Conservation (phyloP, 1,284 basidiomycete species). For the Stereum hirsutum region DNA sequence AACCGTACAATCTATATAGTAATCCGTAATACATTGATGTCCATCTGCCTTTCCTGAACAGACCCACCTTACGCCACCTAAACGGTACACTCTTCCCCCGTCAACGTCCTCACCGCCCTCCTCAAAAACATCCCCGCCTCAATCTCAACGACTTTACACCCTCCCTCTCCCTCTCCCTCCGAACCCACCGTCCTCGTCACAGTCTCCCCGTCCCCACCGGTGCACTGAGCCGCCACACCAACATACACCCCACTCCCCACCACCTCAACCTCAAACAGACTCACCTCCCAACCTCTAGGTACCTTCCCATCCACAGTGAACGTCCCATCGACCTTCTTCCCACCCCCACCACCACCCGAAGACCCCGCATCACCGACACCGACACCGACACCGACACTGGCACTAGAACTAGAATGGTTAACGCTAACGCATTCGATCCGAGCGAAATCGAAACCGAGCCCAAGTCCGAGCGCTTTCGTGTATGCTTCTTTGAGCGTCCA, state of each 20-base stretch:
- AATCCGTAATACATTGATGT: too few species aligned
- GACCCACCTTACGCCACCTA: too few species aligned
- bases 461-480: constrained; percentile 74
- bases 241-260: constrained; percentile 30
- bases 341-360: constrained; percentile 17
- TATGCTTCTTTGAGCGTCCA: constrained; percentile 88
- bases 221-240: constrained; percentile 50
- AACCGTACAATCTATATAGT: too few species aligned
- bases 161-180: neutral
- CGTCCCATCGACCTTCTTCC: too few species aligned
- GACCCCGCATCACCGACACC: too few species aligned
- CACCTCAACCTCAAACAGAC: constrained; percentile 39
- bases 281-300: constrained; percentile 60
- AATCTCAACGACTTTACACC: too few species aligned
- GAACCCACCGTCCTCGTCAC: neutral
- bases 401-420: too few species aligned
- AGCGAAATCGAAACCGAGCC: constrained; percentile 72
- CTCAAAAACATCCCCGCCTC: too few species aligned
- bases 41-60: too few species aligned
- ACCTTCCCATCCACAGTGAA: constrained; percentile 48
- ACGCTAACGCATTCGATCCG: constrained; percentile 68
- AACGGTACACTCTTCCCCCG: too few species aligned
- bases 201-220: constrained; percentile 12
- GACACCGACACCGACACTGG: too few species aligned
- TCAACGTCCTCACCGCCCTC: too few species aligned